These are phyloP conservation scores for Conringia planisiliqua DNA, from an alignment of 345 rosid genomes.

Conservation along the genomic window DNA sequence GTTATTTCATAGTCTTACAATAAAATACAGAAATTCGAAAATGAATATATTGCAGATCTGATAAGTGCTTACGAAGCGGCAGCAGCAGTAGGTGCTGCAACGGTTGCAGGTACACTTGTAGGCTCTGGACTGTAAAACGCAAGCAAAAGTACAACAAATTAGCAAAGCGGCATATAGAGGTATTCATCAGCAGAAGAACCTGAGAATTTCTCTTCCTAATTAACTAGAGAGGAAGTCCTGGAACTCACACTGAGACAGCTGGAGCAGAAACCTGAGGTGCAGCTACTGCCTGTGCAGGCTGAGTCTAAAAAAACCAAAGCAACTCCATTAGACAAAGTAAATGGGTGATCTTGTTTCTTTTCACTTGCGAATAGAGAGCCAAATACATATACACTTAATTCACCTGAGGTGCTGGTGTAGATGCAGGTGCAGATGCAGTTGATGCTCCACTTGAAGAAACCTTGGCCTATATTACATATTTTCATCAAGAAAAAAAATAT, in stretches of 20 bases:
- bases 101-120: conserved; percentile 24
- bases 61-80: conserved; percentile 36
- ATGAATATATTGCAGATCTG: conserved; percentile 1
- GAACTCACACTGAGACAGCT: conserved; percentile 30
- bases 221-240: background rate
- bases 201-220: background rate
- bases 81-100: conserved; percentile 35
- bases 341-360: background rate
- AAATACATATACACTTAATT: background rate
- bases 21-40: background rate
- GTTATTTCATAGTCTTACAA: background rate
- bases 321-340: conserved; percentile 1
- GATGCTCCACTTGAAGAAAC: conserved; percentile 29
- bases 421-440: conserved; percentile 26
- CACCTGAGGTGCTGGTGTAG: conserved; percentile 29
- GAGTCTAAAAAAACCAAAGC: conserved; percentile 15
- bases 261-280: conserved; percentile 32
- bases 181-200: background rate
- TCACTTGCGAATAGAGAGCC: background rate
- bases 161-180: background rate
- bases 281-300: conserved; percentile 32
- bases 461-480: conserved; percentile 9
- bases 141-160: conserved; percentile 7
- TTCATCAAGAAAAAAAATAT: background rate
- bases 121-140: conserved; percentile 26